These are phyloP conservation scores for Colletotrichum paranaense DNA, from an alignment of 2,329 filamentous ascomycete genomes.

Conservation along the genomic window DNA sequence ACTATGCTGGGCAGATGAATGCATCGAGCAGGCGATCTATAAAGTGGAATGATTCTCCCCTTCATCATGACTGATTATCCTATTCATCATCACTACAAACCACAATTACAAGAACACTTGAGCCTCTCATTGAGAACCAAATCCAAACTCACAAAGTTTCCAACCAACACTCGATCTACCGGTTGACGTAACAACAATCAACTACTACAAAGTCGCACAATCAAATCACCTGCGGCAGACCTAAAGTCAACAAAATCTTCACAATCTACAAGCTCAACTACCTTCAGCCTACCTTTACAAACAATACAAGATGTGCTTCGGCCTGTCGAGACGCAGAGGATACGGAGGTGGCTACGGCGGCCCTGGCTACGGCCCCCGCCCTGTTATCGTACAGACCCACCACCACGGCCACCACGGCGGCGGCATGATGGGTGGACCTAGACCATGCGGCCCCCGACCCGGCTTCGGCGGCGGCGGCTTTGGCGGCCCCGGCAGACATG, in stretches of 20 bases:
- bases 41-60: background rate
- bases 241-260: background rate
- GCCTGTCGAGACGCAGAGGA: slow-evolving; percentile 17
- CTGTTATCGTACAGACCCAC: slow-evolving; percentile 18
- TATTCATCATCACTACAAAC: background rate
- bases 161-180: background rate
- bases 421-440: background rate
- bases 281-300: background rate
- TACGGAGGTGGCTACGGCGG: slow-evolving; percentile 16
- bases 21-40: background rate
- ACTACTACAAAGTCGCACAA: background rate
- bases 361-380: slow-evolving; percentile 14
- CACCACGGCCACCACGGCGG: slow-evolving; percentile 30
- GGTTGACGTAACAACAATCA: no score
- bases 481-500: background rate
- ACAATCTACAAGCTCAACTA: background rate
- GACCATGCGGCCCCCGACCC: slow-evolving; percentile 1
- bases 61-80: fast-evolving
- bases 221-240: no score
- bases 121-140: background rate
- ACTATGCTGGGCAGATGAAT: slow-evolving; percentile 4
- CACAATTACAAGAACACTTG: background rate
- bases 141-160: background rate
- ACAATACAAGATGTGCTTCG: slow-evolving; percentile 21
- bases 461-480: slow-evolving; percentile 16